Conservation (phyloP, 78 protist genomes). For the Chrysochromulina tobinii region DNA sequence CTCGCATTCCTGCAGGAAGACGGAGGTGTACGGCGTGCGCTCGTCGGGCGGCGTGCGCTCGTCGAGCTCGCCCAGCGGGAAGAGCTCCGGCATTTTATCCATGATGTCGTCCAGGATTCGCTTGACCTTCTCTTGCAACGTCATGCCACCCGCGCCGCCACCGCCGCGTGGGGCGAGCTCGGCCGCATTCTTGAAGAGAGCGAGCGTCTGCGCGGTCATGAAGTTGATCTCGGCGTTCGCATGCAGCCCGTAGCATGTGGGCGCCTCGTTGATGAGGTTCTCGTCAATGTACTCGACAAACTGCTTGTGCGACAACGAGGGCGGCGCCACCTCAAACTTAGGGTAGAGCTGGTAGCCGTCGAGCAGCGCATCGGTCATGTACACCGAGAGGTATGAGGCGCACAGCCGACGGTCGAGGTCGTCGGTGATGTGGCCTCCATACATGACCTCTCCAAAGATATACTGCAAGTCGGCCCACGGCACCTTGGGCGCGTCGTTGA, state of each 20-base stretch:
- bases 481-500: constrained; percentile 62
- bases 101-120: constrained; percentile 44
- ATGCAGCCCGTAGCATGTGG: constrained; percentile 80
- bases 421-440: constrained; percentile 92
- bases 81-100: constrained; percentile 43
- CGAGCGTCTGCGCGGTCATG: constrained; percentile 48
- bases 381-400: constrained; percentile 68
- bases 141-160: neutral
- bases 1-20: constrained; percentile 77
- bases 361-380: constrained; percentile 58
- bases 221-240: constrained; percentile 85
- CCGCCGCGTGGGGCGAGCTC: constrained; percentile 68
- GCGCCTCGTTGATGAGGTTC: constrained; percentile 71
- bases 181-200: constrained; percentile 57
- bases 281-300: constrained; percentile 67
- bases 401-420: constrained; percentile 79
- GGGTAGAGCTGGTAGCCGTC: constrained; percentile 56
- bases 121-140: constrained; percentile 43
- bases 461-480: constrained; percentile 90
- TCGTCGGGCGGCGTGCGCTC: neutral
- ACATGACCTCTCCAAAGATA: constrained; percentile 91
- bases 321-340: constrained; percentile 37
- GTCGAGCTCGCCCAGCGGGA: constrained; percentile 29
- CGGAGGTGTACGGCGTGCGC: constrained; percentile 28
- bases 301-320: constrained; percentile 32